These are phyloP conservation scores for Saccharomyces hybrid DNA, from an alignment of 1,139 yeast species.

Conservation along the genomic window DNA sequence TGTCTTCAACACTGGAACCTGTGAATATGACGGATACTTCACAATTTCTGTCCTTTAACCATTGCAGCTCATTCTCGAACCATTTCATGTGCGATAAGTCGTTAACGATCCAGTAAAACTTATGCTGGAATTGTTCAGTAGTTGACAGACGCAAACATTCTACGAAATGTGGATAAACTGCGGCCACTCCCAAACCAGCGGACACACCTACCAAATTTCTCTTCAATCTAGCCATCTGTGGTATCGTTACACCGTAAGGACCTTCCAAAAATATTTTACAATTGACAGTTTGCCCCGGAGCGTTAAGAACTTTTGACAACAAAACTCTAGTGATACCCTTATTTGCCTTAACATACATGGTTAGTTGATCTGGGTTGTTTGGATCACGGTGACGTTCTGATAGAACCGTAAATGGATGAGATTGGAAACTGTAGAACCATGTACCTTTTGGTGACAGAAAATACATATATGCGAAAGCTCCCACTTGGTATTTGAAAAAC, in stretches of 20 bases:
- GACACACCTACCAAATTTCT: slow-evolving; percentile 20
- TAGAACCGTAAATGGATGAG: slow-evolving; percentile 61
- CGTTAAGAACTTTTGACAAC: slow-evolving; percentile 24
- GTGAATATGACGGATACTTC: slow-evolving; percentile 15
- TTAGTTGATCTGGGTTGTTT: slow-evolving; percentile 33
- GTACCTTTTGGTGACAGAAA: slow-evolving; percentile 38
- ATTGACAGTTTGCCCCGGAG: slow-evolving; percentile 18
- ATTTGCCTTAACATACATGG: slow-evolving; percentile 40
- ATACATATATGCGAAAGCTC: slow-evolving; percentile 58
- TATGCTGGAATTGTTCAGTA: slow-evolving; percentile 5
- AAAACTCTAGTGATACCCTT: slow-evolving; percentile 39
- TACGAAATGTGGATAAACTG: slow-evolving; percentile 22
- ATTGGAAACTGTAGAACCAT: slow-evolving; percentile 48
- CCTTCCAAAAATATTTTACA: slow-evolving; percentile 47
- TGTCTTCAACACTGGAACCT: background rate
- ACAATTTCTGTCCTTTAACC: slow-evolving; percentile 27
- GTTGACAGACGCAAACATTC: slow-evolving; percentile 6
- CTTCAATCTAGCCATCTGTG: slow-evolving; percentile 24
- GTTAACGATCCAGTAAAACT: slow-evolving; percentile 22
- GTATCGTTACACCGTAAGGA: slow-evolving; percentile 50
- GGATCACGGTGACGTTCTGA: slow-evolving; percentile 23
- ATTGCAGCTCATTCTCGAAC: slow-evolving; percentile 34
- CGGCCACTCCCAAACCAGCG: slow-evolving; percentile 27
- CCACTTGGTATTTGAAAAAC: slow-evolving; percentile 46
- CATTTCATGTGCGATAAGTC: slow-evolving; percentile 30